phyloP scores from a whole-genome alignment of 2,329 filamentous ascomycete genomes.

The Pseudogymnoascus verrucosus region DNA sequence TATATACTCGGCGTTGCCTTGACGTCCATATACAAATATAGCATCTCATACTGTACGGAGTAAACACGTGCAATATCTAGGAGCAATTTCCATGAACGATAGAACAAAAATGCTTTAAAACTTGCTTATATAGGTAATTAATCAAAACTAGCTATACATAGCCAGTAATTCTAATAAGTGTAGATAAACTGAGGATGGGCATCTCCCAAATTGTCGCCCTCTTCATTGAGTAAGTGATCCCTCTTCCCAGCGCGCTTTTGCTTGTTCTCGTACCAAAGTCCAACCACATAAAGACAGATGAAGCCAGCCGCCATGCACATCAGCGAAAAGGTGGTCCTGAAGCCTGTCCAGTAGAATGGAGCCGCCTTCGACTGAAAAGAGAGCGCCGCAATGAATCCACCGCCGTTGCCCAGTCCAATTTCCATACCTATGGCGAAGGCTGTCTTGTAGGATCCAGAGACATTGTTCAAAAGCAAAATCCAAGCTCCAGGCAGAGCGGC shows the following conservation, averaged over 20 bases:
- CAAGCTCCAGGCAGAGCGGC: constrained; percentile 29
- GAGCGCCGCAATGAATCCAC: constrained; percentile 8
- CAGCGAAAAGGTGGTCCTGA: constrained; percentile 14
- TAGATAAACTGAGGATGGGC: constrained; percentile 9
- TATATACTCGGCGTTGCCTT: too few species aligned
- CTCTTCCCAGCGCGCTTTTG: constrained; percentile 39
- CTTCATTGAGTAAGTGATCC: constrained; percentile 32
- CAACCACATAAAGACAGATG: constrained; percentile 27
- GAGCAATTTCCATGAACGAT: neutral
- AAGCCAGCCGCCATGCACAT: constrained; percentile 17
- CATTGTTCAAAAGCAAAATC: constrained; percentile 45
- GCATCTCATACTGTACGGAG: too few species aligned
- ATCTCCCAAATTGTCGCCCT: constrained; percentile 5
- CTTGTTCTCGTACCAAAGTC: constrained; percentile 37
- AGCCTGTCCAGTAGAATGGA: constrained; percentile 3
- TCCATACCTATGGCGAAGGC: constrained; percentile 31
- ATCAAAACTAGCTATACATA: neutral
- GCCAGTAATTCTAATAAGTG: neutral
- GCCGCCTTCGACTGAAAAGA: constrained; percentile 7
- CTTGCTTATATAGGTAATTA: neutral
- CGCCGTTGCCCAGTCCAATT: neutral
- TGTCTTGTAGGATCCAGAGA: constrained; percentile 38
- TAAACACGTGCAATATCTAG: too few species aligned
- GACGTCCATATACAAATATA: too few species aligned
- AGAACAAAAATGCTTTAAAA: neutral